Percentiles rank a stretch among this genome's conserved stretches.
Evolutionary conservation across 1,284 basidiomycete species (phyloP).

Genomic region (Ceratobasidium sp.): DNA sequence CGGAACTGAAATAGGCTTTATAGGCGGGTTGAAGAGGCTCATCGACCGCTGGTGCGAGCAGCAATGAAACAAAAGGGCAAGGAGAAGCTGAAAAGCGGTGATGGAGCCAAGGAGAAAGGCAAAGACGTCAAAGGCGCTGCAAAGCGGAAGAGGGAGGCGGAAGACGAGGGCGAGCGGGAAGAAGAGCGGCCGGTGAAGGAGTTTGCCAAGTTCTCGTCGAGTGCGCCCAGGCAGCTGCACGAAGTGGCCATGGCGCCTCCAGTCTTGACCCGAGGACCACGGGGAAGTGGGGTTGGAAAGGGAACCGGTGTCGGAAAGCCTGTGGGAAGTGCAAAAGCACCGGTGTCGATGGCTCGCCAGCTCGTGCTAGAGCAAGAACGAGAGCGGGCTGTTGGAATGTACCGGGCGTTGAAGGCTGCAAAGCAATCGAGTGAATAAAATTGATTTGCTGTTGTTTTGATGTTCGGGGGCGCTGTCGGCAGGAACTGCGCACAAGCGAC

Average conservation of each 20-base stretch:
- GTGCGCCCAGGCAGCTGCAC: constrained; percentile 22
- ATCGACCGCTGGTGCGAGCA: constrained; percentile 17
- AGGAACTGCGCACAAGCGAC: not conserved
- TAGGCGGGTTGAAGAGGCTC: constrained; percentile 37
- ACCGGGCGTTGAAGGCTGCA: constrained; percentile 18
- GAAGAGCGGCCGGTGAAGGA: constrained; percentile 4
- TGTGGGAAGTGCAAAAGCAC: too few relatives aligned
- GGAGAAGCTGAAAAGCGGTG: not conserved
- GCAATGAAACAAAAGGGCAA: constrained; percentile 23
- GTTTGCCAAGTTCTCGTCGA: constrained; percentile 23
- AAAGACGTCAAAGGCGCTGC: not conserved
- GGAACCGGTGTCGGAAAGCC: too few relatives aligned
- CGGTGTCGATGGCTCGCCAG: constrained; percentile 28
- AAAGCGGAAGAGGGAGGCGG: constrained; percentile 19
- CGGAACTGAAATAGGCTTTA: not conserved
- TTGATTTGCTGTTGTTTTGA: not conserved
- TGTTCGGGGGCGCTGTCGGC: not conserved
- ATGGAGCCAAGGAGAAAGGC: not conserved
- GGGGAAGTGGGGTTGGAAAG: not conserved
- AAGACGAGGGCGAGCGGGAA: not conserved
- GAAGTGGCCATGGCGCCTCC: constrained; percentile 23
- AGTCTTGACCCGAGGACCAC: constrained; percentile 9
- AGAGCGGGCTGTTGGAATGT: constrained; percentile 6
- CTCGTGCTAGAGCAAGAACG: constrained; percentile 16
- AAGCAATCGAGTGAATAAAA: not conserved